Evolutionary conservation across 495 filamentous ascomycete genomes (phyloP).

Genomic region (Aspergillus taichungensis): DNA sequence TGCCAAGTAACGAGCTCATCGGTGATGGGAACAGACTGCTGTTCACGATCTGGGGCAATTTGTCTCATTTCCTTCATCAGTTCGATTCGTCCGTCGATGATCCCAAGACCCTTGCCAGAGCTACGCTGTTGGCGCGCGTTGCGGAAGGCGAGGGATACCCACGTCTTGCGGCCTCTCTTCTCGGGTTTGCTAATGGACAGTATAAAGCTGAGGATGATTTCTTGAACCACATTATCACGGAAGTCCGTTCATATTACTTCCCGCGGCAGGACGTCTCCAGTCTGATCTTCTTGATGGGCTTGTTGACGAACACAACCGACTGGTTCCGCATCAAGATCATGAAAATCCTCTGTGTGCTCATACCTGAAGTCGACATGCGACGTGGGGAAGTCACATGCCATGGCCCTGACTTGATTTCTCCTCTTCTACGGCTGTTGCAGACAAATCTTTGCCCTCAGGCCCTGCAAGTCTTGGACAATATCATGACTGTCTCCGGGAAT

Average conservation of each 20-base stretch:
- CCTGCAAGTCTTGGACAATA: constrained; percentile 81
- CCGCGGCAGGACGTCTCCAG: constrained; percentile 76
- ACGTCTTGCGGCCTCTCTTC: constrained; percentile 45
- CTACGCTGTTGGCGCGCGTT: constrained; percentile 57
- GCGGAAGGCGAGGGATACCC: constrained; percentile 57
- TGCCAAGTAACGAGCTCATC: constrained; percentile 74
- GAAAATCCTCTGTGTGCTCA: constrained; percentile 75
- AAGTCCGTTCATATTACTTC: constrained; percentile 71
- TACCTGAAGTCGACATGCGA: constrained; percentile 89
- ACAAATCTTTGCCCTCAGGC: constrained; percentile 91
- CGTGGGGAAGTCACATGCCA: constrained; percentile 82
- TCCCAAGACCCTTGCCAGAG: constrained; percentile 47
- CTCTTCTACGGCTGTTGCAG: constrained; percentile 79
- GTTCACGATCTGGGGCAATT: constrained; percentile 76
- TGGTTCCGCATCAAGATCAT: constrained; percentile 92
- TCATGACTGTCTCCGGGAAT: constrained; percentile 88
- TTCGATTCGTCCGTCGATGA: constrained; percentile 59
- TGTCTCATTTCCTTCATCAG: constrained; percentile 76
- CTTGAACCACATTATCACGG: constrained; percentile 60
- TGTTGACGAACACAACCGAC: constrained; percentile 75
- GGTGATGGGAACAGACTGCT: constrained; percentile 74
- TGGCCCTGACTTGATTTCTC: constrained; percentile 92
- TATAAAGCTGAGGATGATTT: constrained; percentile 73
- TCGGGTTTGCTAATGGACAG: constrained; percentile 57
- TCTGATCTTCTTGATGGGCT: constrained; percentile 82